Evolutionary conservation across 257 asterid species (phyloP).

Genomic region (Nicotiana otophora): DNA sequence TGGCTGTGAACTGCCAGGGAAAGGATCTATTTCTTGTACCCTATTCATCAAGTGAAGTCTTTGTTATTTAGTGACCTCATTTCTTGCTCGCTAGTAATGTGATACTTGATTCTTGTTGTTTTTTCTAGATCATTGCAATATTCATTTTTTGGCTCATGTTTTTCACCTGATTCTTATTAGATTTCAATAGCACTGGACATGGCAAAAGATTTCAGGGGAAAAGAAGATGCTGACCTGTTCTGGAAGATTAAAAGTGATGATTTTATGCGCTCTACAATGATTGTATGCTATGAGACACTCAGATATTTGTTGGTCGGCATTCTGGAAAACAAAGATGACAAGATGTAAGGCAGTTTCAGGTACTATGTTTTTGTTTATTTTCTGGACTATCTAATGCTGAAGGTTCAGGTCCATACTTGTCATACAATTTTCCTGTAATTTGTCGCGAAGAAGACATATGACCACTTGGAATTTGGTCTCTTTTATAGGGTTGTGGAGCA

Average conservation of each 20-base stretch:
- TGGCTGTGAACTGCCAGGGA: conserved; percentile 50
- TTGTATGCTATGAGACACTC: too few relatives aligned
- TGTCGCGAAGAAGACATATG: conserved; percentile 15
- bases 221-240: too few relatives aligned
- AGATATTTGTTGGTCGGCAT: too few relatives aligned
- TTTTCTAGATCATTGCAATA: too few relatives aligned
- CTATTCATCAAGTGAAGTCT: conserved; percentile 71
- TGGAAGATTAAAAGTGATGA: too few relatives aligned
- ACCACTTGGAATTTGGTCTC: too few relatives aligned
- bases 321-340: conserved; percentile 55
- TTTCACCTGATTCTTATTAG: conserved; percentile 32
- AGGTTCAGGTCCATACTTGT: too few relatives aligned
- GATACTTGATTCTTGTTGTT: conserved; percentile 18
- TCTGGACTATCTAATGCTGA: neutral
- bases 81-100: conserved; percentile 99
- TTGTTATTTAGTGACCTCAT: conserved; percentile 99
- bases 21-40: conserved; percentile 92
- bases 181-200: conserved; percentile 97
- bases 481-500: too few relatives aligned
- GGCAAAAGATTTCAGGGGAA: too few relatives aligned
- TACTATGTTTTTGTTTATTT: conserved; percentile 13
- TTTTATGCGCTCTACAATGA: too few relatives aligned
- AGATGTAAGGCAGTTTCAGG: conserved; percentile 45
- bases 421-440: neutral
- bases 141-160: conserved; percentile 22